Evolutionary conservation across 2,329 filamentous ascomycete species (phyloP).

Genomic region (Monilinia polystroma): DNA sequence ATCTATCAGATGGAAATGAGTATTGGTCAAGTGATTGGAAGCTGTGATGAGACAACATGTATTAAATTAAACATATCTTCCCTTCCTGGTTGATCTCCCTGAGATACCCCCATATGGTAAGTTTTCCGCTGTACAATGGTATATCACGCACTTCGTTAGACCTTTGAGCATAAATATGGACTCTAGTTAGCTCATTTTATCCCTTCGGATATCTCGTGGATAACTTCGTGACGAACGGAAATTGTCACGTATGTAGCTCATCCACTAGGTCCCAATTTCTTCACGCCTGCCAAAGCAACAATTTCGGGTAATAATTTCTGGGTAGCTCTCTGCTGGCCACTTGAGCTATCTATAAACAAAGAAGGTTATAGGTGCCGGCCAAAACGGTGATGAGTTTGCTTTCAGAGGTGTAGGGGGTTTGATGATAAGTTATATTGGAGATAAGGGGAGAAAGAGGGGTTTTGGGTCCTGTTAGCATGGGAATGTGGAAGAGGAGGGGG

Average conservation of each 20-base stretch:
- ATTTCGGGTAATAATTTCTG: not conserved
- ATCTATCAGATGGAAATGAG: not conserved
- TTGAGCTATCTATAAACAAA: not conserved
- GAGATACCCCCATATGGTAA: not conserved
- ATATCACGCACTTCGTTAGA: not conserved
- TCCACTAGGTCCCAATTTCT: not conserved
- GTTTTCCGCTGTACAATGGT: not conserved
- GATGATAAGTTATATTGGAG: too few species aligned
- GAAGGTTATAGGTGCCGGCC: not conserved
- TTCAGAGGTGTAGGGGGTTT: not conserved
- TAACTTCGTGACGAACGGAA: not conserved
- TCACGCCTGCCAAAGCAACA: not conserved
- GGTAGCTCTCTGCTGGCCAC: not conserved
- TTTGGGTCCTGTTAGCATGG: too few species aligned
- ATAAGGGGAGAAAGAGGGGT: accelerated
- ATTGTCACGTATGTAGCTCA: not conserved
- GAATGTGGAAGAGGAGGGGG: not conserved
- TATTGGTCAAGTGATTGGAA: not conserved
- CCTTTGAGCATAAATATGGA: too few species aligned
- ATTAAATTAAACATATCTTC: not conserved
- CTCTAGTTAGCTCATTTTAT: not conserved
- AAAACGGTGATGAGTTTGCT: too few species aligned
- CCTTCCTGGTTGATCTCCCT: not conserved
- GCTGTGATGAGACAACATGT: not conserved
- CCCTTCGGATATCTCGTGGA: not conserved